Evolutionary conservation across 2,329 filamentous ascomycete species (phyloP).

Genomic region (Sporothrix humicola): DNA sequence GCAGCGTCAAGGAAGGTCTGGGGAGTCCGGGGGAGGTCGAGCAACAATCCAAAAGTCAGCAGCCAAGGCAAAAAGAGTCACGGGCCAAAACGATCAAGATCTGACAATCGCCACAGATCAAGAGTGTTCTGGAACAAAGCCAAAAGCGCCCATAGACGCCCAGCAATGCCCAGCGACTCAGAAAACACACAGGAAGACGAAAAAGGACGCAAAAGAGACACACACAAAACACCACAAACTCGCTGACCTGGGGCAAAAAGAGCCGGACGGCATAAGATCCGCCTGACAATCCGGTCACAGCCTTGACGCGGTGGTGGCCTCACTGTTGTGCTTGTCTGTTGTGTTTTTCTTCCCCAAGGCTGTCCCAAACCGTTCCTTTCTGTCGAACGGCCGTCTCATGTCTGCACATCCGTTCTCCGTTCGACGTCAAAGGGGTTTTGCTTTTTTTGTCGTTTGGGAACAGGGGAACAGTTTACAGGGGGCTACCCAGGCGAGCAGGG

Average conservation of each 20-base stretch:
- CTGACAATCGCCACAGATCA: conserved; percentile 40
- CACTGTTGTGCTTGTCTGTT: conserved; percentile 37
- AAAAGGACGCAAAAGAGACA: conserved; percentile 14
- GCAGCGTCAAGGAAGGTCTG: background rate
- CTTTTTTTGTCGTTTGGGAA: conserved; percentile 10
- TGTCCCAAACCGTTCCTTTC: background rate
- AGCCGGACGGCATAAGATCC: conserved; percentile 54
- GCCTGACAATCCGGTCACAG: conserved; percentile 56
- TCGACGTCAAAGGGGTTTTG: conserved; percentile 36
- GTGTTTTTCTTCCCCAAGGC: background rate
- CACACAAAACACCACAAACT: conserved; percentile 22
- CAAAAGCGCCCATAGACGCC: background rate
- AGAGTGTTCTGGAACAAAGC: conserved; percentile 40
- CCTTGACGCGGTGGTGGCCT: conserved; percentile 41
- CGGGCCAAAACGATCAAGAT: conserved; percentile 38
- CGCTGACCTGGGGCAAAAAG: conserved; percentile 37
- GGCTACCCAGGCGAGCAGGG: background rate
- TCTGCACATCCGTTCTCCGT: conserved; percentile 40
- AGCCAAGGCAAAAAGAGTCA: conserved; percentile 33
- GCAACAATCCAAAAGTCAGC: conserved; percentile 31
- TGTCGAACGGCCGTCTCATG: conserved; percentile 51
- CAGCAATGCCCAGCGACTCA: background rate
- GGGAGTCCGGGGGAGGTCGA: background rate
- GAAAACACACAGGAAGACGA: background rate
- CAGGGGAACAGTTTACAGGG: conserved; percentile 17